Percentiles rank a stretch among this genome's conserved stretches.
These are phyloP conservation scores for Colletotrichum cuscutae DNA, from an alignment of 2,329 filamentous ascomycete species.

Conservation along the genomic window DNA sequence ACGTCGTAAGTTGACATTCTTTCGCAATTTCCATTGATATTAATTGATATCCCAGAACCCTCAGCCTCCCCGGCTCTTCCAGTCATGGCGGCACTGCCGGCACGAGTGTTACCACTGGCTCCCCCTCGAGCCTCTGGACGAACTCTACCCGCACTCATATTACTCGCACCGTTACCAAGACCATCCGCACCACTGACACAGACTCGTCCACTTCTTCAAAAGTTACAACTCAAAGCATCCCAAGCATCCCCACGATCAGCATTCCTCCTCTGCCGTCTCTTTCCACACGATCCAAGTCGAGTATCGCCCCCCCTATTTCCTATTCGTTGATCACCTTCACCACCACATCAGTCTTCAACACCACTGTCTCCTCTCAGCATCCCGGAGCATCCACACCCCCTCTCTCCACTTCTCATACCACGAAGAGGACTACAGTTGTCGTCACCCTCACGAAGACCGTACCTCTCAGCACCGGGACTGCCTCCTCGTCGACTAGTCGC, in stretches of 20 bases:
- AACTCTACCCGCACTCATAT: slow-evolving; percentile 5
- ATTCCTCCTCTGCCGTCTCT: neutral
- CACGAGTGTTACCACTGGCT: neutral
- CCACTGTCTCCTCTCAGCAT: slow-evolving; percentile 19
- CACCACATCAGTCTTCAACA: slow-evolving; percentile 12
- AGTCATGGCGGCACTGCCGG: slow-evolving; percentile 16
- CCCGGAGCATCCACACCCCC: slow-evolving; percentile 1
- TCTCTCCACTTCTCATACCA: neutral
- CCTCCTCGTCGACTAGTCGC: neutral
- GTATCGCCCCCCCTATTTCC: neutral
- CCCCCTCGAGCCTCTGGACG: slow-evolving; percentile 14
- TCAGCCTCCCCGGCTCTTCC: neutral
- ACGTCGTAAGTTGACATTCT: slow-evolving; percentile 3
- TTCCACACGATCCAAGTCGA: neutral
- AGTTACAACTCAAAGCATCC: slow-evolving; percentile 7
- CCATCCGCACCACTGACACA: neutral
- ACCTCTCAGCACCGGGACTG: slow-evolving; percentile 11
- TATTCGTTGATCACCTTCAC: slow-evolving; percentile 22
- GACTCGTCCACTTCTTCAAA: neutral
- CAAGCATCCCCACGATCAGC: neutral
- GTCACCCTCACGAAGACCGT: slow-evolving; percentile 16
- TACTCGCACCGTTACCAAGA: neutral
- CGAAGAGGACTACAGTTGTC: slow-evolving; percentile 11
- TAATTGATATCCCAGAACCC: neutral
- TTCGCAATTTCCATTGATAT: neutral